phyloP scores from a whole-genome alignment of 1,284 basidiomycete genomes.

The Ustilago bromivora region DNA sequence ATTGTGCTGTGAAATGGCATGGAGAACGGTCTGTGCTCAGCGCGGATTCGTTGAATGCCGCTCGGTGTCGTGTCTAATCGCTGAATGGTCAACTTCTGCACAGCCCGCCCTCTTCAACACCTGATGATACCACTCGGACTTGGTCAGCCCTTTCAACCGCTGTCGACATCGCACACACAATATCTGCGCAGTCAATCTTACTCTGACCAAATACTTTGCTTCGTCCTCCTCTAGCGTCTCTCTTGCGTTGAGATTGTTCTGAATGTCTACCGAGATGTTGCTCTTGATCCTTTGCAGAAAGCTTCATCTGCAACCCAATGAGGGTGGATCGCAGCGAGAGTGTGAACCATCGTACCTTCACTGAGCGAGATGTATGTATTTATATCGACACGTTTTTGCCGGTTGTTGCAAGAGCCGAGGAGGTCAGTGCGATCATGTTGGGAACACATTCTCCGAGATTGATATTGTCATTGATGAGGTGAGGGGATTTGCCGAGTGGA shows the following conservation, averaged over 20 bases:
- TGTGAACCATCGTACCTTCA: slow-evolving; percentile 40
- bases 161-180: slow-evolving; percentile 35
- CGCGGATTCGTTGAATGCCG: neutral
- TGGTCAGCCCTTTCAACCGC: slow-evolving; percentile 24
- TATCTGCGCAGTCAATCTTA: slow-evolving; percentile 28
- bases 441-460: slow-evolving; percentile 12
- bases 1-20: neutral
- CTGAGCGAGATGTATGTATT: slow-evolving; percentile 30
- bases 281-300: slow-evolving; percentile 12
- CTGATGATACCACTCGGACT: slow-evolving; percentile 14
- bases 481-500: slow-evolving; percentile 35
- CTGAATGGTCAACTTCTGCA: slow-evolving; percentile 32
- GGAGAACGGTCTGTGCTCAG: neutral
- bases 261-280: slow-evolving; percentile 28
- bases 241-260: slow-evolving; percentile 34
- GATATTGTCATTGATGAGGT: slow-evolving; percentile 21
- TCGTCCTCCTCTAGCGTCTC: slow-evolving; percentile 15
- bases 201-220: slow-evolving; percentile 12
- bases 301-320: slow-evolving; percentile 21
- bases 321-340: slow-evolving; percentile 32
- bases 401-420: slow-evolving; percentile 7
- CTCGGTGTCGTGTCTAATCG: slow-evolving; percentile 9
- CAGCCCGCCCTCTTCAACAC: slow-evolving; percentile 20
- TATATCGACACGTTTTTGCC: slow-evolving; percentile 27
- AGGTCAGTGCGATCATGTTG: slow-evolving; percentile 5